Conservation (phyloP, 306 rosid species). For the Carpinus viminea region DNA sequence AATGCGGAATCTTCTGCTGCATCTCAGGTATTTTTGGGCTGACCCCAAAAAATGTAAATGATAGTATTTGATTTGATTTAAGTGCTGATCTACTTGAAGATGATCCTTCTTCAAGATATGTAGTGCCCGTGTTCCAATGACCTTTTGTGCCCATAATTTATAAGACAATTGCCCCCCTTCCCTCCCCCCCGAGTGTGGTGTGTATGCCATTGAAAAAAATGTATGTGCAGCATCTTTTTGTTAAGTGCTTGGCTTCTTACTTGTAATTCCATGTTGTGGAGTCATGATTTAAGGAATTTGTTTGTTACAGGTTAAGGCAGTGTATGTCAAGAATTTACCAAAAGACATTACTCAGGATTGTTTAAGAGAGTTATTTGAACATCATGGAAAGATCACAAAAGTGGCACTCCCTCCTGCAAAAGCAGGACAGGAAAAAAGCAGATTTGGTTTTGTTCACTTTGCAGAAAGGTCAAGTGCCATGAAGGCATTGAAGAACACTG, state of each 20-base stretch:
- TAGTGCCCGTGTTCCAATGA: no score
- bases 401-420: constrained; percentile 75
- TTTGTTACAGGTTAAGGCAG: constrained; percentile 60
- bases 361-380: constrained; percentile 51
- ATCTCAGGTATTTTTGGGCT: constrained; percentile 55
- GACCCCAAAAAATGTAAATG: constrained; percentile 50
- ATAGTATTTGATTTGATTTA: constrained; percentile 15
- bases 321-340: constrained; percentile 71
- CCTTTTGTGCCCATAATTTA: no score
- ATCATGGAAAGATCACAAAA: constrained; percentile 71
- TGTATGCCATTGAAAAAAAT: not conserved
- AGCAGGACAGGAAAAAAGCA: constrained; percentile 63
- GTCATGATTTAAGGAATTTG: constrained; percentile 17
- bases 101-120: no score
- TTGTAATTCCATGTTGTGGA: constrained; percentile 10
- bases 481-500: constrained; percentile 63
- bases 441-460: constrained; percentile 78
- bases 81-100: not conserved
- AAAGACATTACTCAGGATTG: constrained; percentile 56
- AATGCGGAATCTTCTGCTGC: constrained; percentile 59
- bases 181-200: no score
- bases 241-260: constrained; percentile 8
- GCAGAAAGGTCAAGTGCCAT: constrained; percentile 63
- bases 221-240: not conserved
- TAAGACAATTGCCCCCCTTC: no score